Evolutionary conservation across 2,329 filamentous ascomycete species (phyloP).

Genomic region (Fusarium drepaniforme): DNA sequence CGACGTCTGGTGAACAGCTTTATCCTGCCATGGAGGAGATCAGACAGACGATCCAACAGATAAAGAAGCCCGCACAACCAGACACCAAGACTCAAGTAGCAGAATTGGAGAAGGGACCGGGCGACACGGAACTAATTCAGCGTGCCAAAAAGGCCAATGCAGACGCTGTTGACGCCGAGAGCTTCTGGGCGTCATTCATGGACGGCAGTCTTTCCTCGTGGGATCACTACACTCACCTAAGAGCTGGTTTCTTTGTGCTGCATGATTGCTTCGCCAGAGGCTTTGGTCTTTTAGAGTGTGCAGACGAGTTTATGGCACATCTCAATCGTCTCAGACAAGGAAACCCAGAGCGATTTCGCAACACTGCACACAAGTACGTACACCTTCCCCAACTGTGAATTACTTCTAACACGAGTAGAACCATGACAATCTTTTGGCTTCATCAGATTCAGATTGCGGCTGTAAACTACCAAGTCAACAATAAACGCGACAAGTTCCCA

Average conservation of each 20-base stretch:
- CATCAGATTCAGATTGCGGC: constrained; percentile 49
- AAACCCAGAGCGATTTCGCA: constrained; percentile 48
- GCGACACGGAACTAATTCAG: constrained; percentile 28
- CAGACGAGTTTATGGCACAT: constrained; percentile 46
- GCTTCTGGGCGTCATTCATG: constrained; percentile 46
- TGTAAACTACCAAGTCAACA: constrained; percentile 37
- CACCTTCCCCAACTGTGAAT: accelerated
- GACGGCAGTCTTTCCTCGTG: constrained; percentile 44
- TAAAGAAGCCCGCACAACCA: not conserved
- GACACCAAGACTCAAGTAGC: constrained; percentile 13
- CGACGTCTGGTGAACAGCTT: constrained; percentile 22
- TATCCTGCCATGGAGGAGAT: constrained; percentile 32
- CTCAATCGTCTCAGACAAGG: constrained; percentile 41
- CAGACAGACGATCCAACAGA: constrained; percentile 21
- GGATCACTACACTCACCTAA: constrained; percentile 51
- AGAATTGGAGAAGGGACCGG: constrained; percentile 19
- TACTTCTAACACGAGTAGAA: constrained; percentile 20
- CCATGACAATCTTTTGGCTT: constrained; percentile 52
- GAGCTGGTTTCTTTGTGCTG: constrained; percentile 49
- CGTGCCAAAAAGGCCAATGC: constrained; percentile 16
- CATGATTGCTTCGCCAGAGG: constrained; percentile 42
- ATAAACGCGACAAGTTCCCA: constrained; percentile 21
- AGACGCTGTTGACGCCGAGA: constrained; percentile 7
- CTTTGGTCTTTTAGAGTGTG: constrained; percentile 42
- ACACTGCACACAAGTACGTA: constrained; percentile 48